A percentile compares a stretch with the other conserved stretches of the same genome.
Evolutionary conservation across 1,284 basidiomycete species (phyloP).

Genomic region (Neotropicomus parvogracilis): DNA sequence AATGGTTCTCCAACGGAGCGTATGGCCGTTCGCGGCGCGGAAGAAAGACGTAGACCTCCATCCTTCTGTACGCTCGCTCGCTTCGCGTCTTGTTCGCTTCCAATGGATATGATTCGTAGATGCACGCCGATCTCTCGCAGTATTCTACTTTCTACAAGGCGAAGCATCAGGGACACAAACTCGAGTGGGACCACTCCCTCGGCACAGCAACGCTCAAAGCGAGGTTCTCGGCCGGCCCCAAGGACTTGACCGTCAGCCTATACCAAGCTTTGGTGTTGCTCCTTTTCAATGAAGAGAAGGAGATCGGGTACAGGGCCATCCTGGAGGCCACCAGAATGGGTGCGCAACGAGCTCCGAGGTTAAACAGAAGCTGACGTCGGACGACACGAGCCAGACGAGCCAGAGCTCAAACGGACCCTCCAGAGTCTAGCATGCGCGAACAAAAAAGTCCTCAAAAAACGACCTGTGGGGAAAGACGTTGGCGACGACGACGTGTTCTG

Average conservation of each 20-base stretch:
- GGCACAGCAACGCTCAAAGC: slow-evolving; percentile 74
- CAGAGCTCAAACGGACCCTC: slow-evolving; percentile 77
- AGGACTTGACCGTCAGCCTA: slow-evolving; percentile 88
- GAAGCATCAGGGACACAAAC: slow-evolving; percentile 69
- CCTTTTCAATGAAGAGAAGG: slow-evolving; percentile 78
- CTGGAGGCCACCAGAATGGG: slow-evolving; percentile 71
- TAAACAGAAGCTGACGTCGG: slow-evolving; percentile 5
- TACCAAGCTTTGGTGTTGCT: slow-evolving; percentile 86
- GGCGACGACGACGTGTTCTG: slow-evolving; percentile 67
- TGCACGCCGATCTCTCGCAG: slow-evolving; percentile 62
- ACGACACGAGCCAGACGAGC: slow-evolving; percentile 50
- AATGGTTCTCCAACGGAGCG: slow-evolving; percentile 72
- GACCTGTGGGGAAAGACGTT: slow-evolving; percentile 79
- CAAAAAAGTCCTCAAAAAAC: slow-evolving; percentile 85
- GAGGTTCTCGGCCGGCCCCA: slow-evolving; percentile 65
- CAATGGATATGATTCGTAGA: slow-evolving; percentile 39
- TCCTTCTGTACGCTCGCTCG: slow-evolving; percentile 39
- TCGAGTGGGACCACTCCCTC: slow-evolving; percentile 82
- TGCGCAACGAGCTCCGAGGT: slow-evolving; percentile 29
- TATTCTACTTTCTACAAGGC: slow-evolving; percentile 72
- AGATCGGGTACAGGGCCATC: slow-evolving; percentile 68
- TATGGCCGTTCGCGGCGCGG: slow-evolving; percentile 68
- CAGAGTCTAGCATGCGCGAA: slow-evolving; percentile 91
- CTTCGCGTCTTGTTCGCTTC: background rate
- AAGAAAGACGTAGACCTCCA: slow-evolving; percentile 52